These are phyloP conservation scores for Saccharum officinarum DNA, from an alignment of 176 grass and related monocot genomes.

Conservation along the genomic window DNA sequence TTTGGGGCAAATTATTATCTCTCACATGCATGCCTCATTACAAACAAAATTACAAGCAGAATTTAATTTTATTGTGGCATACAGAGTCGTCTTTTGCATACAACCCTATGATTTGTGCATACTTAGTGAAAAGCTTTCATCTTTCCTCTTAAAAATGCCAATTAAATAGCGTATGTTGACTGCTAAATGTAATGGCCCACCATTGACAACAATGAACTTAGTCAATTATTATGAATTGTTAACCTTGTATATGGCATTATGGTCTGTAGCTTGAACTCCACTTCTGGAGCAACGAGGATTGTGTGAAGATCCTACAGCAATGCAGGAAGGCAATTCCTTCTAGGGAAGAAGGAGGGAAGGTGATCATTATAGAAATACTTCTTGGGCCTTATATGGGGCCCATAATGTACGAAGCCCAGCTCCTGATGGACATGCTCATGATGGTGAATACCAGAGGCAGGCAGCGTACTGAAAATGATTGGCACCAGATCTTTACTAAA, in stretches of 20 bases:
- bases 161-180: no score
- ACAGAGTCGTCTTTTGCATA: no score
- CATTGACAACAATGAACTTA: no score
- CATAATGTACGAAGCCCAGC: constrained; percentile 10
- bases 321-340: constrained; percentile 44
- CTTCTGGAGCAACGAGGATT: constrained; percentile 40
- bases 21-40: no score
- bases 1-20: no score
- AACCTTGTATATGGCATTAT: not conserved
- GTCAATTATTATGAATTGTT: no score
- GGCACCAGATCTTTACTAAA: not conserved
- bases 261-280: constrained; percentile 29
- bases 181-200: no score
- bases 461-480: constrained; percentile 41
- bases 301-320: constrained; percentile 43
- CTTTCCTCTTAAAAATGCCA: no score
- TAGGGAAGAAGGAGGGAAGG: constrained; percentile 36
- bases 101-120: no score
- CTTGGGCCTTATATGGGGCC: not conserved
- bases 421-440: constrained; percentile 37
- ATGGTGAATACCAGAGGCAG: constrained; percentile 25
- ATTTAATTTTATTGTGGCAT: no score
- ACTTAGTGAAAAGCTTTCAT: no score
- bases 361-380: constrained; percentile 50
- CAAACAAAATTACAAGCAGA: no score